Base-by-base conservation (phyloP, 495 filamentous ascomycete genomes). In the Neurospora sp. region DNA sequence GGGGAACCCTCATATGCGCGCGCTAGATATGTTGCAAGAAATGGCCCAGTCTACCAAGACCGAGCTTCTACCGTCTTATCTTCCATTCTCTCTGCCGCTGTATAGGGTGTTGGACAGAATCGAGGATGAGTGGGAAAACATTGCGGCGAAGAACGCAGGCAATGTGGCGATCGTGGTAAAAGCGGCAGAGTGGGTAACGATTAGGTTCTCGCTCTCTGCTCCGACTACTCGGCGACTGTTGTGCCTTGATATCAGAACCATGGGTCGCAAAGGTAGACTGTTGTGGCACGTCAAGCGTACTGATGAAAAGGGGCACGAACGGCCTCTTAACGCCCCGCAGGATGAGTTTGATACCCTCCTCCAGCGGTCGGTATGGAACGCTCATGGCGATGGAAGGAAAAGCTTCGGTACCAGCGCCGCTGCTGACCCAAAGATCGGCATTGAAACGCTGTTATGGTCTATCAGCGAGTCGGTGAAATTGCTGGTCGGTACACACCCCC, bases 1-100 rank as follows among this genome's bases (percentile, higher is more conserved):
- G 27, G 83, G 84, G 16, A 97, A 93, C 74, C 94, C 94, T 0
- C 94, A 97, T 78, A 84, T 91, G 61, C 88, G 91, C 17, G 89
- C 94, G 22, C 82, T 88, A 42, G 88, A 91, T 70, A 82, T 87
- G 39, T 83, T 98, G 14, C 86, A 86, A 8, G 82, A 82, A 20
- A 82, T 87, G 44, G 80, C 96, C 69, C 94, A 94, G 78, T 82
- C 79, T 14, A 71, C 75, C 1, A 74, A 75, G 8, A 81, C 83
- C 48, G 71, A 73, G 17, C 73, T 72, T 9, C 71, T 86, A 1
- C 83, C 84, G 14, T 74, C 73, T 27, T 84, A 77, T 73, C 74
- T 86, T 2, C 83, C 83, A 5, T 78, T 82, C 35, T 95, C 93
- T 1, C 84, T 96, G 10, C 89, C 93, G 0, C 79, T 96, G 5